Evolutionary conservation across 495 filamentous ascomycete genomes (phyloP).

Genomic region (Aspergillus sclerotiicarbonarius): DNA sequence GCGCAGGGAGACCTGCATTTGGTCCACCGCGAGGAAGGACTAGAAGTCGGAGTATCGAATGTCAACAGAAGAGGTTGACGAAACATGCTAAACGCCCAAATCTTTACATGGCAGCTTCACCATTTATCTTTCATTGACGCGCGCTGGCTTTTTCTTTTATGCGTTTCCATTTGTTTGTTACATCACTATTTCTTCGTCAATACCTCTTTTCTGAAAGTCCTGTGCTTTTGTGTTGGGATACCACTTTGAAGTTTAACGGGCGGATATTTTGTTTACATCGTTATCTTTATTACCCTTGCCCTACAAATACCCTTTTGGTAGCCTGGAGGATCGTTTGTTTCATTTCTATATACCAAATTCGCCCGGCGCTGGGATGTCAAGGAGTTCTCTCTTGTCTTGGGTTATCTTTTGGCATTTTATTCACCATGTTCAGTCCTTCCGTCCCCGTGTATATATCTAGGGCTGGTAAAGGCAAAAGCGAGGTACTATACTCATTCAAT

Average conservation of each 20-base stretch:
- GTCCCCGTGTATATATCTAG: not conserved
- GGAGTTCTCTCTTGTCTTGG: not conserved
- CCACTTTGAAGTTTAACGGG: not conserved
- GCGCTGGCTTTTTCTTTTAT: constrained; percentile 6
- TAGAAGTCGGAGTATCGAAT: constrained; percentile 32
- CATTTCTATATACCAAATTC: not conserved
- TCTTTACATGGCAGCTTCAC: constrained; percentile 20
- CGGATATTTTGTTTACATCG: not conserved
- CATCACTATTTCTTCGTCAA: not conserved
- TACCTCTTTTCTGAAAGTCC: not conserved
- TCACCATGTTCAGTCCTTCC: not conserved
- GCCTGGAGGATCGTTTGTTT: not conserved
- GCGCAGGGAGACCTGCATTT: not conserved
- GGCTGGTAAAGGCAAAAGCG: not conserved
- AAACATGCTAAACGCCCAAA: constrained; percentile 20
- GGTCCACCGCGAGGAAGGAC: constrained; percentile 30
- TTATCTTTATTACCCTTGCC: constrained; percentile 8
- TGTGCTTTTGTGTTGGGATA: not conserved
- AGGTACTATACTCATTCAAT: not conserved
- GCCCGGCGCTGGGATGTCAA: not conserved
- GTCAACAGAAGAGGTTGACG: constrained; percentile 22
- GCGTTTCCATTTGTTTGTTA: constrained; percentile 4
- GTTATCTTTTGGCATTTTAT: not conserved
- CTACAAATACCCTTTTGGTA: constrained; percentile 17
- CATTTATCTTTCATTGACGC: constrained; percentile 18